These are phyloP conservation scores for Apophysomyces trapeziformis DNA, from an alignment of 371 early-diverging fungal genomes.

Conservation along the genomic window DNA sequence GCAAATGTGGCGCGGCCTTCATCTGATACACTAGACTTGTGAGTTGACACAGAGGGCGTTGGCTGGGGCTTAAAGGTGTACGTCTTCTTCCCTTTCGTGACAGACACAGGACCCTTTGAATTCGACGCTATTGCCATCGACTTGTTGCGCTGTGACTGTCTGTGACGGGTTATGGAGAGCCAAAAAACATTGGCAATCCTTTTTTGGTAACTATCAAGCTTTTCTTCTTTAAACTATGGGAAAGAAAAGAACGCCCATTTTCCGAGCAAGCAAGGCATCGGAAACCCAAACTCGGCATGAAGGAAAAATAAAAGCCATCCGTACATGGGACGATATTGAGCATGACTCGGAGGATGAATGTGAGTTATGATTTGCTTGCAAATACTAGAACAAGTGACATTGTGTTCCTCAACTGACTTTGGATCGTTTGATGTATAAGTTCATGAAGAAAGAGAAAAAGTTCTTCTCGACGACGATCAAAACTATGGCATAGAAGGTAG, in stretches of 20 bases:
- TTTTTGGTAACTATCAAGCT: conserved; percentile 1
- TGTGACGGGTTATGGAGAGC: neutral
- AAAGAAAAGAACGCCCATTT: conserved; percentile 48
- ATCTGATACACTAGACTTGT: conserved; percentile 11
- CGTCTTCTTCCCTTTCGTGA: neutral
- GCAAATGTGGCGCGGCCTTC: conserved; percentile 9
- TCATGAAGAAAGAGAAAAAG: conserved; percentile 58
- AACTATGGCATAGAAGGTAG: conserved; percentile 38
- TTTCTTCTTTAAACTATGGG: conserved; percentile 33
- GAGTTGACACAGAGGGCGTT: conserved; percentile 3
- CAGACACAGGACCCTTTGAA: no score
- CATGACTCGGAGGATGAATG: conserved; percentile 85
- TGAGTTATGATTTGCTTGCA: conserved; percentile 31
- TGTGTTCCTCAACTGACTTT: no score
- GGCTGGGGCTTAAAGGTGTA: neutral
- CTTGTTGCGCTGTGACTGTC: neutral
- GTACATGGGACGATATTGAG: conserved; percentile 79
- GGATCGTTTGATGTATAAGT: conserved; percentile 28
- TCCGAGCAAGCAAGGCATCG: conserved; percentile 29
- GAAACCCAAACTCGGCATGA: conserved; percentile 16
- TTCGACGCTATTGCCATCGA: no score
- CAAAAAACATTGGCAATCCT: neutral
- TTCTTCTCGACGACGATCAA: conserved; percentile 60
- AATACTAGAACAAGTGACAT: neutral
- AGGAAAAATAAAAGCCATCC: conserved; percentile 61